Conservation (phyloP, 225 moss, liverwort and hornwort genomes). For the Marchantia polymorpha region DNA sequence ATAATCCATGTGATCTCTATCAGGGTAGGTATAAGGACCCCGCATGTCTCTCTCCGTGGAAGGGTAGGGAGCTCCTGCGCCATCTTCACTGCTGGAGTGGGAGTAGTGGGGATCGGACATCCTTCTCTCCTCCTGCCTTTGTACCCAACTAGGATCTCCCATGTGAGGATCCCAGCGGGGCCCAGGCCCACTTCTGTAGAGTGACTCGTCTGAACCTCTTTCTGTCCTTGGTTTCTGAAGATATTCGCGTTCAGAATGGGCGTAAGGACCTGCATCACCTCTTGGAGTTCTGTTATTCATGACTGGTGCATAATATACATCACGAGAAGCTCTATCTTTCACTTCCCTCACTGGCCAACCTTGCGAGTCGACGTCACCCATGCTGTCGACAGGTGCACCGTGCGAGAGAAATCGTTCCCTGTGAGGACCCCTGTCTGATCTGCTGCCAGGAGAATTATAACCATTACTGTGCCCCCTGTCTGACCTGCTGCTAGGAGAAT, state of each 20-base stretch:
- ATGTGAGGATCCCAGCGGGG: constrained; percentile 31
- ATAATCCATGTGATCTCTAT: constrained; percentile 36
- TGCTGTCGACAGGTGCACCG: constrained; percentile 17
- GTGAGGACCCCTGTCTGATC: constrained; percentile 24
- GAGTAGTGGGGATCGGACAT: constrained; percentile 20
- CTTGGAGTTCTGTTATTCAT: constrained; percentile 24
- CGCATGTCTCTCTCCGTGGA: constrained; percentile 25
- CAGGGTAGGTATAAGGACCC: constrained; percentile 28
- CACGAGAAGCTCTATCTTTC: constrained; percentile 47
- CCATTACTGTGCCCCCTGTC: constrained; percentile 27
- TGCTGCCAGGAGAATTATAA: constrained; percentile 34
- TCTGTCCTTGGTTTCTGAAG: constrained; percentile 25
- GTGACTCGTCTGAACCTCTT: constrained; percentile 29
- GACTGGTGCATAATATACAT: constrained; percentile 45
- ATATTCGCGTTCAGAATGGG: constrained; percentile 30
- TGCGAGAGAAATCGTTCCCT: constrained; percentile 28
- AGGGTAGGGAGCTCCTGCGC: constrained; percentile 13
- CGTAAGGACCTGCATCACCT: constrained; percentile 21
- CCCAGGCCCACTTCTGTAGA: constrained; percentile 29
- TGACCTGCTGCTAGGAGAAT: constrained; percentile 32
- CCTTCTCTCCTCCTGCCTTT: constrained; percentile 36
- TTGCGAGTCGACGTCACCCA: constrained; percentile 32
- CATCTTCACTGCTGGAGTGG: constrained; percentile 24
- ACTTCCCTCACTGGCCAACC: constrained; percentile 46
- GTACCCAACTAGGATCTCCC: constrained; percentile 24